A percentile compares a stretch with the other conserved stretches of the same genome.
Conservation (phyloP, 2,329 filamentous ascomycete species). For the Fusarium illudens region DNA sequence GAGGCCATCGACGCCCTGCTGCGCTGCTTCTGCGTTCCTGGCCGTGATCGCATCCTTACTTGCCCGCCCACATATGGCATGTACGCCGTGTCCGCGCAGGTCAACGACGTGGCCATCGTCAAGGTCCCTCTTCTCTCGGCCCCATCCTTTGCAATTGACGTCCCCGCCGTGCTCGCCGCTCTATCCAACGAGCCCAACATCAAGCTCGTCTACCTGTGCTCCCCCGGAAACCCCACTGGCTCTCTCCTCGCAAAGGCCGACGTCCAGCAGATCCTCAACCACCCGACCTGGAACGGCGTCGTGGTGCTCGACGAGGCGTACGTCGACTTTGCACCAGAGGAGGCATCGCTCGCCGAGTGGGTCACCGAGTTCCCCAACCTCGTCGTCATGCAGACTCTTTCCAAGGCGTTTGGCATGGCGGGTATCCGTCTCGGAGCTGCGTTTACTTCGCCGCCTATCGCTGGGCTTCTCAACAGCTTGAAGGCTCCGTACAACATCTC, state of each 20-base stretch:
- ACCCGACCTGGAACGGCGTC: constrained; percentile 94
- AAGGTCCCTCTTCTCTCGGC: constrained; percentile 82
- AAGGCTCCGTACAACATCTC: constrained; percentile 98
- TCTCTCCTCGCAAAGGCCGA: constrained; percentile 79
- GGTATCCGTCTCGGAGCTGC: constrained; percentile 90
- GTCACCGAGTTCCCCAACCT: constrained; percentile 93
- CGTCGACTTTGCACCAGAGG: constrained; percentile 84
- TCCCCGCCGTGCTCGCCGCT: constrained; percentile 70
- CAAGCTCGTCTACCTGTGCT: constrained; percentile 93
- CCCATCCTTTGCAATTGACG: constrained; percentile 77
- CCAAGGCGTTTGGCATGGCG: constrained; percentile 95
- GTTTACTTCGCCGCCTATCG: constrained; percentile 79
- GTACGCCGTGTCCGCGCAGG: constrained; percentile 93
- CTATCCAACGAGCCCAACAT: constrained; percentile 70
- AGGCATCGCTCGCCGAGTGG: constrained; percentile 87
- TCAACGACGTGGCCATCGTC: constrained; percentile 89
- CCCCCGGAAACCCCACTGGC: constrained; percentile 93
- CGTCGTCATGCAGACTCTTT: constrained; percentile 98
- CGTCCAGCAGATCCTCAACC: constrained; percentile 76
- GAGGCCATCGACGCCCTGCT: constrained; percentile 96
- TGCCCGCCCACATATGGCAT: constrained; percentile 99
- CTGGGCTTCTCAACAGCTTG: constrained; percentile 83
- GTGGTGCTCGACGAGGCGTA: constrained; percentile 96
- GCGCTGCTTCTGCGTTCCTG: constrained; percentile 90
- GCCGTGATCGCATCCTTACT: constrained; percentile 87